A percentile compares a stretch with the other conserved stretches of the same genome.
Conservation (phyloP, 768 basidiomycete genomes). For the Imleria badia region DNA sequence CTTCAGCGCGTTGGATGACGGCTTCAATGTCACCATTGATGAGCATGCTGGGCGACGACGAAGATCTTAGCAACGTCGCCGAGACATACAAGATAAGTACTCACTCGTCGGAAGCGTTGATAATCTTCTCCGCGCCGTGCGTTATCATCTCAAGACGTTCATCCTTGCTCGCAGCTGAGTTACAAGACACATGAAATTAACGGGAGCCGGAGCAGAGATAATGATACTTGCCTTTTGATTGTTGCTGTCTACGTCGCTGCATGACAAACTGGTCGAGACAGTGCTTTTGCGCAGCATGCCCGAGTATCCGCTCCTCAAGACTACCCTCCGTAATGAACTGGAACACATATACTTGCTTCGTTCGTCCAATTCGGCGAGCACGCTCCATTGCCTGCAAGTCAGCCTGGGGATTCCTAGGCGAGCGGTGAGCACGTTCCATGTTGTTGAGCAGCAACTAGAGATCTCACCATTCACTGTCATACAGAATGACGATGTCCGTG, state of each 20-base stretch:
- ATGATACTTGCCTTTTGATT: constrained; percentile 62
- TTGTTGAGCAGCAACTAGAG: background rate
- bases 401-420: constrained; percentile 90
- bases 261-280: constrained; percentile 95
- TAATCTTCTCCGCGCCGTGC: constrained; percentile 96
- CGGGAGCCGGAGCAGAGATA: background rate
- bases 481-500: constrained; percentile 93
- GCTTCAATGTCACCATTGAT: constrained; percentile 92
- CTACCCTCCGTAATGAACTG: constrained; percentile 85
- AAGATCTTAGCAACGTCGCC: background rate
- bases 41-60: constrained; percentile 52
- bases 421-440: background rate
- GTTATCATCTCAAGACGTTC: constrained; percentile 98
- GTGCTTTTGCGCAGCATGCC: constrained; percentile 90
- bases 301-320: constrained; percentile 89
- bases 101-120: constrained; percentile 74
- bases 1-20: constrained; percentile 89
- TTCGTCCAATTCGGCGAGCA: constrained; percentile 96
- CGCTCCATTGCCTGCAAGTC: constrained; percentile 99
- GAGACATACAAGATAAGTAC: constrained; percentile 23
- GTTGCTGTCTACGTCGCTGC: constrained; percentile 87
- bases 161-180: constrained; percentile 87
- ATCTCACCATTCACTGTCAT: constrained; percentile 91
- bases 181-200: background rate
- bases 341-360: constrained; percentile 85